A percentile compares a stretch with the other conserved stretches of the same genome.
These are phyloP conservation scores for Aureobasidium musti DNA, from an alignment of 2,329 filamentous ascomycete species.

Conservation along the genomic window DNA sequence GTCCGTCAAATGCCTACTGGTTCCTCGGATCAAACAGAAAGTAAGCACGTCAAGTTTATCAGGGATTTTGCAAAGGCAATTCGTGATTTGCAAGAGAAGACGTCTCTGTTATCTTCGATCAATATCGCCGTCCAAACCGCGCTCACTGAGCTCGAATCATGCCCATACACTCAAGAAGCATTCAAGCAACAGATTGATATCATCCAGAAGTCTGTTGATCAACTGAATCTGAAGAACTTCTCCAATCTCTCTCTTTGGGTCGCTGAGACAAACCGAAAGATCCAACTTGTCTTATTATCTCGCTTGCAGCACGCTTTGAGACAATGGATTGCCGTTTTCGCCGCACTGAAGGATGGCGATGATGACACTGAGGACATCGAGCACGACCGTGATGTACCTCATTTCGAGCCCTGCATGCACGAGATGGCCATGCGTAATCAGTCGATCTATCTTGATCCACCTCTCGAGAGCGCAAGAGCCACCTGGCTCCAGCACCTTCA, in stretches of 20 bases:
- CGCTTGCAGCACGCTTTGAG: conserved; percentile 82
- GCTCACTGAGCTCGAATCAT: conserved; percentile 77
- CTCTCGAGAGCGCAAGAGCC: conserved; percentile 84
- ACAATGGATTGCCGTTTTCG: conserved; percentile 85
- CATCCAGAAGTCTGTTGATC: conserved; percentile 91
- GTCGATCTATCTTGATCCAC: conserved; percentile 93
- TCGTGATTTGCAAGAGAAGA: conserved; percentile 85
- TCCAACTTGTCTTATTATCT: conserved; percentile 76
- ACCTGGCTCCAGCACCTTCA: conserved; percentile 94
- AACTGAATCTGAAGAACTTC: conserved; percentile 94
- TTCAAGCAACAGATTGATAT: conserved; percentile 80
- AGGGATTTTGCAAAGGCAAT: conserved; percentile 88
- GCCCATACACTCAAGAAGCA: conserved; percentile 75
- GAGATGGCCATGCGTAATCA: conserved; percentile 98
- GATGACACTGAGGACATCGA: conserved; percentile 34
- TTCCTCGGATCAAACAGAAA: conserved; percentile 65
- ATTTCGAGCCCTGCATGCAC: conserved; percentile 73
- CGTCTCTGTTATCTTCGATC: conserved; percentile 73
- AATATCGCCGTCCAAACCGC: conserved; percentile 81
- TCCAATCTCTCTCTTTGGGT: conserved; percentile 94
- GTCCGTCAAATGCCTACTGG: conserved; percentile 65
- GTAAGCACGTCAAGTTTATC: conserved; percentile 95
- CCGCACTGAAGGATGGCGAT: conserved; percentile 52
- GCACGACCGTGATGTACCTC: conserved; percentile 59
- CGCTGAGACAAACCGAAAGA: conserved; percentile 77